These are phyloP conservation scores for Fomitopsis pinicola DNA, from an alignment of 1,284 basidiomycete species.

Conservation along the genomic window DNA sequence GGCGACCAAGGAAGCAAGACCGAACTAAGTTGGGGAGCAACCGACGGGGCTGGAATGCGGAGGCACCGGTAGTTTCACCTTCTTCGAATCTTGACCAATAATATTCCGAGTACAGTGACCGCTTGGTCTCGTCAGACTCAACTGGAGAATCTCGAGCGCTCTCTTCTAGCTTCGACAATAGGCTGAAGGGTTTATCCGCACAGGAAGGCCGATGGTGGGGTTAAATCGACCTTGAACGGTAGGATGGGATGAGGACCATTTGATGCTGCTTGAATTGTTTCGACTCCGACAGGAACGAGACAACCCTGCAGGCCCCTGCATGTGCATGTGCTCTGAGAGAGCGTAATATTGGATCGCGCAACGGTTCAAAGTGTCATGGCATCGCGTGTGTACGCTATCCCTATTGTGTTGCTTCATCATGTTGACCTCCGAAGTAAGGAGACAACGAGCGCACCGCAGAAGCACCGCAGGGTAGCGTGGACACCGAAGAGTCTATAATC, in stretches of 20 bases:
- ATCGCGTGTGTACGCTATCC: background rate
- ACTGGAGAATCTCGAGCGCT: background rate
- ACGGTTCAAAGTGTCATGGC: background rate
- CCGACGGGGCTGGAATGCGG: background rate
- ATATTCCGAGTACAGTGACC: background rate
- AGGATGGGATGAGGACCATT: background rate
- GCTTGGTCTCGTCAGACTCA: background rate
- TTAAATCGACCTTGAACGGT: background rate
- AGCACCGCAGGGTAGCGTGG: background rate
- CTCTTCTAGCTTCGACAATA: background rate
- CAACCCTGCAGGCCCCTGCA: background rate
- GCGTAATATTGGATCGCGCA: background rate
- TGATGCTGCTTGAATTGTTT: background rate
- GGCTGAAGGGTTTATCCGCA: background rate
- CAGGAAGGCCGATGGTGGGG: background rate
- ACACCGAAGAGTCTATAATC: conserved; percentile 1
- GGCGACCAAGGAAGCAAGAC: background rate
- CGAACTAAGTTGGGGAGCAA: background rate
- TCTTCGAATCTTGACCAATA: background rate
- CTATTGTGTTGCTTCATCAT: background rate
- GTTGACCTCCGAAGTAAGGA: background rate
- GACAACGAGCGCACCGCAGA: background rate
- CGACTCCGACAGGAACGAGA: background rate
- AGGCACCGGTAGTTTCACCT: background rate
- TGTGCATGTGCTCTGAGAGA: background rate